These are phyloP conservation scores for Pichia sp. DNA, from an alignment of 1,139 yeast species.

Conservation along the genomic window DNA sequence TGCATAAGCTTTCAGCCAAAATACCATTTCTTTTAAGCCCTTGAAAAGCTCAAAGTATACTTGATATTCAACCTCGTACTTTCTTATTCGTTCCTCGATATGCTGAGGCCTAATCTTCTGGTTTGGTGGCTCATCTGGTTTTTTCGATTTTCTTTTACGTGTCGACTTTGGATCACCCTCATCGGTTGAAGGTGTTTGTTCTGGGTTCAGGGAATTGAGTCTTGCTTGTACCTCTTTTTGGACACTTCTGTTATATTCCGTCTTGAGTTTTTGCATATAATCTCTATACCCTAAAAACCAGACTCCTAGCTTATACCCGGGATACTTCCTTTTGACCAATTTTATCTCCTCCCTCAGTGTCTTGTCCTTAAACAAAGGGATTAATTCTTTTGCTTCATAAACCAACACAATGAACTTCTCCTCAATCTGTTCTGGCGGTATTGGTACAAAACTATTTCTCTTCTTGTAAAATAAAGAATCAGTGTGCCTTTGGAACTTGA, in stretches of 20 bases:
- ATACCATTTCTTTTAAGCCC: conserved; percentile 40
- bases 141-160: too few species aligned
- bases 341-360: conserved; percentile 19
- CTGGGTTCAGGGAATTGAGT: conserved; percentile 1
- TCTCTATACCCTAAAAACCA: conserved; percentile 45
- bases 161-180: too few species aligned
- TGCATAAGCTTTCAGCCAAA: conserved; percentile 50
- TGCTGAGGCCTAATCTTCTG: conserved; percentile 18
- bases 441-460: conserved; percentile 50
- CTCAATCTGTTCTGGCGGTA: conserved; percentile 30
- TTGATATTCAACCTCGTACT: conserved; percentile 35
- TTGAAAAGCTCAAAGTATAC: conserved; percentile 43
- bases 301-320: conserved; percentile 31
- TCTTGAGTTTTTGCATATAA: conserved; percentile 36
- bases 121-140: conserved; percentile 3
- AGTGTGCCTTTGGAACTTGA: conserved; percentile 29
- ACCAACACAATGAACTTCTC: conserved; percentile 41
- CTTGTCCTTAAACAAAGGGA: conserved; percentile 30
- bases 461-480: conserved; percentile 36
- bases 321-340: conserved; percentile 22
- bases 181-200: too few species aligned
- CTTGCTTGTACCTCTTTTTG: conserved; percentile 19
- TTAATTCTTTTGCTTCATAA: conserved; percentile 40
- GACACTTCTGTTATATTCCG: conserved; percentile 35
- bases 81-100: conserved; percentile 28